Percentiles rank a stretch among this genome's conserved stretches.
Conservation (phyloP, 2,329 filamentous ascomycete genomes). For the Scytalidium sp. region DNA sequence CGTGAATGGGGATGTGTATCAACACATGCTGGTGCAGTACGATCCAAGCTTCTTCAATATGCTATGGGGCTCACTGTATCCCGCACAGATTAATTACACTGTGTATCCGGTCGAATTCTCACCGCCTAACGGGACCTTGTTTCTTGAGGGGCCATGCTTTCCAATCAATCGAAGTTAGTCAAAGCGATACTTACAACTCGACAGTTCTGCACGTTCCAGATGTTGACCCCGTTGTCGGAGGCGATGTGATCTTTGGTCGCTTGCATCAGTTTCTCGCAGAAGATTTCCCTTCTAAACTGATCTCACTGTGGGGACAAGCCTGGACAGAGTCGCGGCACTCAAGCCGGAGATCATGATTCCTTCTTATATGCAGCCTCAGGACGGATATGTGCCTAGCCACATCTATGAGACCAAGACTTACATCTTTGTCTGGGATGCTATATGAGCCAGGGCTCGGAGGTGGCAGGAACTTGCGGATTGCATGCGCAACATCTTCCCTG, state of each 20-base stretch:
- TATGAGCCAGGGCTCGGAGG: background rate
- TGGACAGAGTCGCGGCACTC: conserved; percentile 27
- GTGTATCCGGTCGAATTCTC: background rate
- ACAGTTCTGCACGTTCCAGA: conserved; percentile 28
- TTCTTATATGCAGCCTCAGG: conserved; percentile 22
- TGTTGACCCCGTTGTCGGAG: conserved; percentile 27
- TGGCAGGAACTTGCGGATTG: background rate
- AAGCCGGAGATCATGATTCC: conserved; percentile 27
- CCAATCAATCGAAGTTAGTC: conserved; percentile 21
- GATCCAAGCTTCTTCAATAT: background rate
- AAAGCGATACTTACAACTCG: conserved; percentile 26
- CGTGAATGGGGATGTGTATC: background rate
- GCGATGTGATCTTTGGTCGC: conserved; percentile 34
- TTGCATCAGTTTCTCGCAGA: conserved; percentile 30
- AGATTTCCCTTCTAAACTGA: conserved; percentile 21
- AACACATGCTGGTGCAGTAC: conserved; percentile 8
- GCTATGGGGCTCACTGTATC: background rate
- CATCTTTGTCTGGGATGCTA: conserved; percentile 13
- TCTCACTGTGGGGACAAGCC: conserved; percentile 27
- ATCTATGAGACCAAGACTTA: conserved; percentile 23
- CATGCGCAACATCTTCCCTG: background rate
- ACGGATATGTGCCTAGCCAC: conserved; percentile 21
- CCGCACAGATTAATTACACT: background rate
- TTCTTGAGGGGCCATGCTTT: background rate
- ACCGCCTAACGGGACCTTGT: background rate